These are phyloP conservation scores for Penicillium taxi DNA, from an alignment of 495 filamentous ascomycete genomes.

Conservation along the genomic window DNA sequence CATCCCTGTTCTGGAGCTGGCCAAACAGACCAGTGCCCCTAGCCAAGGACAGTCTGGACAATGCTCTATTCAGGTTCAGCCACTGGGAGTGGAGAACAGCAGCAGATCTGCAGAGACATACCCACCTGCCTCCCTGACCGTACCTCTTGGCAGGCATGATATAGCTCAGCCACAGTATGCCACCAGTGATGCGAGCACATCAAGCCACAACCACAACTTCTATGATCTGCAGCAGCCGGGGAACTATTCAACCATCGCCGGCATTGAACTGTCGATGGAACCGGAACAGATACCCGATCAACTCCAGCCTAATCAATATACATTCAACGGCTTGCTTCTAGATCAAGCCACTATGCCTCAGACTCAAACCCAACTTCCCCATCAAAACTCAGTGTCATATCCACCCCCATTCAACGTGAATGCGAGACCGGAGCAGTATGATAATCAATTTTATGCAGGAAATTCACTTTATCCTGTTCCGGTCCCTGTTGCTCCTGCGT, in stretches of 20 bases:
- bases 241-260: slow-evolving; percentile 21
- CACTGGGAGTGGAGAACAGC: not conserved
- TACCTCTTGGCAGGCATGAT: slow-evolving; percentile 4
- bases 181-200: slow-evolving; percentile 10
- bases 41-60: too few species aligned
- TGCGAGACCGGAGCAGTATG: too few species aligned
- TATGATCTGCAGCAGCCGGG: slow-evolving; percentile 12
- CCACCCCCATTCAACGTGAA: slow-evolving; percentile 32
- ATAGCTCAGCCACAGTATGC: slow-evolving; percentile 15
- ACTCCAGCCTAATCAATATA: slow-evolving; percentile 10
- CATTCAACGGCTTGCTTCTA: slow-evolving; percentile 7
- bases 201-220: slow-evolving; percentile 8
- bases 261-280: slow-evolving; percentile 23
- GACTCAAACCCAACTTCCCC: slow-evolving; percentile 15
- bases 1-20: slow-evolving; percentile 72
- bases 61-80: slow-evolving; percentile 4
- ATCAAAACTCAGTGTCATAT: slow-evolving; percentile 33
- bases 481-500: too few species aligned
- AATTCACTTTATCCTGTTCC: too few species aligned
- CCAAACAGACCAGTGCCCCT: slow-evolving; percentile 32
- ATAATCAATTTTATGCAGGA: too few species aligned
- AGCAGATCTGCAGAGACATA: slow-evolving; percentile 7
- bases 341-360: slow-evolving; percentile 12
- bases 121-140: slow-evolving; percentile 7
- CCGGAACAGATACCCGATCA: slow-evolving; percentile 19